Percentiles rank a stretch among this genome's conserved stretches.
Evolutionary conservation across 352 stramenopile species (phyloP).

Genomic region (Pythium angustatum): DNA sequence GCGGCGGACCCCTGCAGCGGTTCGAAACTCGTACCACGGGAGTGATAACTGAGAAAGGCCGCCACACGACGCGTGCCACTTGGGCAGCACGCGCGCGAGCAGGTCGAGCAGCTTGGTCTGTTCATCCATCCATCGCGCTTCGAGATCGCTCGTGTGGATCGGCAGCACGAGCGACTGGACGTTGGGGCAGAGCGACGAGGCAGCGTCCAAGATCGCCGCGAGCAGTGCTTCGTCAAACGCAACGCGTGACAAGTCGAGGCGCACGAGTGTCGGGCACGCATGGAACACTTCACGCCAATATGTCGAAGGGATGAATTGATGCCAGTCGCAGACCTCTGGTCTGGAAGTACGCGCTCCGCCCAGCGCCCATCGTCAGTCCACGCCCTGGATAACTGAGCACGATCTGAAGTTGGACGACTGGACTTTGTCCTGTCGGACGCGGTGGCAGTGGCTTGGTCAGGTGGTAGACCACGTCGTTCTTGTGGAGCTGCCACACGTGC

Average conservation of each 20-base stretch:
- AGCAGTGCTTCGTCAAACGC: not conserved
- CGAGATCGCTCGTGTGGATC: not conserved
- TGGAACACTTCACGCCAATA: not conserved
- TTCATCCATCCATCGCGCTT: not conserved
- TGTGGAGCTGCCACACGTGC: not conserved
- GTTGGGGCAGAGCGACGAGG: not conserved
- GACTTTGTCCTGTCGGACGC: not conserved
- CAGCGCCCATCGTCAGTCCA: not conserved
- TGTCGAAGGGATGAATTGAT: not conserved
- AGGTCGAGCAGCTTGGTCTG: not conserved
- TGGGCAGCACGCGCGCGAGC: not conserved
- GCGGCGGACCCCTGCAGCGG: not conserved
- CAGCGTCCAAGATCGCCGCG: not conserved
- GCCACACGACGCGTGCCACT: not conserved
- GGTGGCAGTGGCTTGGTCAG: not conserved
- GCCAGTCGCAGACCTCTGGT: not conserved
- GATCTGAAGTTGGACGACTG: slow-evolving; percentile 1
- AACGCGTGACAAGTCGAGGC: not conserved
- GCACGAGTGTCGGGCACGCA: not conserved
- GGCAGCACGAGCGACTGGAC: not conserved
- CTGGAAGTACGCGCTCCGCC: not conserved
- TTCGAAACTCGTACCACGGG: not conserved
- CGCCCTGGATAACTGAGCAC: not conserved
- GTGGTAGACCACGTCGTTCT: not conserved
- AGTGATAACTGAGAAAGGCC: not conserved